Percentiles rank a stretch among this genome's conserved stretches.
Conservation (phyloP, 768 basidiomycete species). For the Leccinum obscurum region DNA sequence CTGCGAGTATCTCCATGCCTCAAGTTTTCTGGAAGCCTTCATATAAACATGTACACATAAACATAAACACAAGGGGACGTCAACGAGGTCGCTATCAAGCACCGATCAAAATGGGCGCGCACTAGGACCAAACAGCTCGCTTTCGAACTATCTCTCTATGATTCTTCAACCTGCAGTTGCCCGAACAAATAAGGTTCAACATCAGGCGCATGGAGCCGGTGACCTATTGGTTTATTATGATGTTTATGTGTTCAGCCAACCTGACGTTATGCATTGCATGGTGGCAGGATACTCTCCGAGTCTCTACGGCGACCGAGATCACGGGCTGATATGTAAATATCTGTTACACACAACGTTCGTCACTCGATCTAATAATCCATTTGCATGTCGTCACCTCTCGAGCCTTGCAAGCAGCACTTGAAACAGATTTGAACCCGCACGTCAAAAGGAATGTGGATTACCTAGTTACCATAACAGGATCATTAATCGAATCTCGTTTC, state of each 20-base stretch:
- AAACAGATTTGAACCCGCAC: not conserved
- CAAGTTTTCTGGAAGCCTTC: too few relatives aligned
- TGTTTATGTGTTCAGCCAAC: not conserved
- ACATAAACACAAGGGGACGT: too few relatives aligned
- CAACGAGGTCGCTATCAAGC: too few relatives aligned
- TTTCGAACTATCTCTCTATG: not conserved
- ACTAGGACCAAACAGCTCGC: not conserved
- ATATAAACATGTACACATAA: too few relatives aligned
- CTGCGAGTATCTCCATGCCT: too few relatives aligned
- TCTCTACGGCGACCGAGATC: not conserved
- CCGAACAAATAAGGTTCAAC: not conserved
- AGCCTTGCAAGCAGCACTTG: not conserved
- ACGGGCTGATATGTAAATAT: not conserved
- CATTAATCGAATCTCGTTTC: not conserved
- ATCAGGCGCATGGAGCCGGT: not conserved
- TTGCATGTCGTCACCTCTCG: not conserved
- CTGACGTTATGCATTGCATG: not conserved
- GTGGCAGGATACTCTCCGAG: not conserved
- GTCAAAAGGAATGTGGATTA: not conserved
- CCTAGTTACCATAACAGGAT: not conserved
- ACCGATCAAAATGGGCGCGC: too few relatives aligned
- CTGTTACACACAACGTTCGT: not conserved
- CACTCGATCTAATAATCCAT: not conserved
- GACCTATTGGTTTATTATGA: too few relatives aligned
- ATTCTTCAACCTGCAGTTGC: not conserved